Conservation (phyloP, 208 protist genomes). For the Tritrichomonas foetus region DNA sequence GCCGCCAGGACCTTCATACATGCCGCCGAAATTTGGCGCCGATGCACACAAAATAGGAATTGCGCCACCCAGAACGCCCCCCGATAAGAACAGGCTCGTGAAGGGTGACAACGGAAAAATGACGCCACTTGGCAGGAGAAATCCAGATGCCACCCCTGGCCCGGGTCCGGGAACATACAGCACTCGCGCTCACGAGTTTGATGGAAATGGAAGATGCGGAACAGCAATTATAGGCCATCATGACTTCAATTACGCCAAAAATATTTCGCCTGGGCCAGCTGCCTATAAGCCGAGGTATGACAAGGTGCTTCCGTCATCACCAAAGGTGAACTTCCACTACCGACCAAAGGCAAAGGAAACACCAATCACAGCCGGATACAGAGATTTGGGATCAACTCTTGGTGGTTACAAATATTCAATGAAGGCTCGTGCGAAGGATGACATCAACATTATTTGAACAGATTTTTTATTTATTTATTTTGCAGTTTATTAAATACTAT, state of each 20-base stretch:
- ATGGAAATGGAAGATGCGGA: not conserved
- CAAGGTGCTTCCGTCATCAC: not conserved
- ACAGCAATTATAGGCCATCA: not conserved
- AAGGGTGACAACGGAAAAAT: not conserved
- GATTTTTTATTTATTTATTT: too few relatives aligned
- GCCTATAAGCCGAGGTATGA: not conserved
- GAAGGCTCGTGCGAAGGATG: not conserved
- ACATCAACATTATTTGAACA: not conserved
- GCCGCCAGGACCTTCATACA: not conserved
- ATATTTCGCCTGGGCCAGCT: not conserved
- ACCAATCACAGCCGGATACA: not conserved
- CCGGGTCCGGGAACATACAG: not conserved
- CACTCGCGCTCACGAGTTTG: not conserved
- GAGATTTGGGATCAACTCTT: not conserved
- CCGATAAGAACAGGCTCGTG: not conserved
- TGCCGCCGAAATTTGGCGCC: not conserved
- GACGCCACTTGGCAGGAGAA: not conserved
- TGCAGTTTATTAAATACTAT: too few relatives aligned
- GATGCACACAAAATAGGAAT: not conserved
- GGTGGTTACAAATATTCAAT: not conserved
- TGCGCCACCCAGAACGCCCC: not conserved
- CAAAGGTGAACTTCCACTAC: not conserved
- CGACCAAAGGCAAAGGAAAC: not conserved
- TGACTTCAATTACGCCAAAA: conserved; percentile 2
- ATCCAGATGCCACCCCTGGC: not conserved